Evolutionary conservation across 805 yeast genomes (phyloP), one percentile per base, ranked within the genome.

Genomic region (Candida piceae): DNA sequence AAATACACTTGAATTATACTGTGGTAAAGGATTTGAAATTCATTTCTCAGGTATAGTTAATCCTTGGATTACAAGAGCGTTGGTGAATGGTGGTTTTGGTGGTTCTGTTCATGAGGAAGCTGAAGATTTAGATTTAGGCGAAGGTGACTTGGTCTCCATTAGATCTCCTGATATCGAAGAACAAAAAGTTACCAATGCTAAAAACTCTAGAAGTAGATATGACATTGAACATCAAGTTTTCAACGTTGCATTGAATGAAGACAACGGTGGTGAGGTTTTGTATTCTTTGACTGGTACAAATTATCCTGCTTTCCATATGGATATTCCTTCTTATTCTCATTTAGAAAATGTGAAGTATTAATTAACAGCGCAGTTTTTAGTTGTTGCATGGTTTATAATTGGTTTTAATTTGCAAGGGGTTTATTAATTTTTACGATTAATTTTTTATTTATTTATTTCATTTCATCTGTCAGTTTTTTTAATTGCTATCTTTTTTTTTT

Each of bases 41-140:
- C 97, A 89, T 62, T 88, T 89, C 58, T 76, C 84, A 9, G 95
- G 96, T 18, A 76, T 89, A 22, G 63, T 84, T 31, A 79, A 84
- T 38, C 89, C 90, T 8, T 89, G 97, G 97, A 76, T 84, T 37
- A 78, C 85, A 52, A 74, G 90, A 53, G 83, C 82, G 5, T 71
- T 89, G 47, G 56, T 82, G 30, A 74, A 77, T 48, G 79, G 80
- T 39, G 95, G 94, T 1, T 87, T 87, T 63, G 95, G 95, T 32
- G 45, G 49, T 24, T 38, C 44, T 13, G 41, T 45, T 11, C 39
- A 40, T 28, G 45, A 42, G 4, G 41, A 34, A 5, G 17, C 5
- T 11, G 29, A 27, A 16, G 23, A 32, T 12, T 5, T 21, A 19
- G 25, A 24, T 12, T 7, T 26, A n/a, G 39, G 35, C 11, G 36